Evolutionary conservation across 1,139 yeast species (phyloP).

Genomic region (Debaryomyces coudertii): DNA sequence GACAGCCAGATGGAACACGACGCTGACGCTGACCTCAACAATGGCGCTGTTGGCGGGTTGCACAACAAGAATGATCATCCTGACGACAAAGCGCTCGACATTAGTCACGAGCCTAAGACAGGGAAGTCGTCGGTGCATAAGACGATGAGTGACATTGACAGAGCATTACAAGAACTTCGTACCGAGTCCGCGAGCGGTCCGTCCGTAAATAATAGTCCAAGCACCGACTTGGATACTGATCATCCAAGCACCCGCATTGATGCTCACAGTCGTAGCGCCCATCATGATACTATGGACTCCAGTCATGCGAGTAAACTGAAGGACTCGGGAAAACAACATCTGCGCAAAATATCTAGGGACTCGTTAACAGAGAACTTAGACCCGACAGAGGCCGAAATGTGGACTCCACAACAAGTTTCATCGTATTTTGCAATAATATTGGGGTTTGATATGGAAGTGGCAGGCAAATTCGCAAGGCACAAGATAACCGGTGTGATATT

Average conservation of each 20-base stretch:
- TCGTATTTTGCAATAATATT: slow-evolving; percentile 66
- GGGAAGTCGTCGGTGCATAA: slow-evolving; percentile 39
- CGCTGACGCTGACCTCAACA: background rate
- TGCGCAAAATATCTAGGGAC: slow-evolving; percentile 20
- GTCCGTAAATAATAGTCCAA: background rate
- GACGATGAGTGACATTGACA: slow-evolving; percentile 81
- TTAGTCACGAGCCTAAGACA: background rate
- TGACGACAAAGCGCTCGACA: background rate
- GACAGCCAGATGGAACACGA: background rate
- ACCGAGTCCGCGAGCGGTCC: slow-evolving; percentile 24
- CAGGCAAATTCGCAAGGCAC: slow-evolving; percentile 82
- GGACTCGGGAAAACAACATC: slow-evolving; percentile 13
- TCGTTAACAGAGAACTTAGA: slow-evolving; percentile 43
- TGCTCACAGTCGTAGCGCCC: background rate
- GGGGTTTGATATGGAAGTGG: slow-evolving; percentile 74
- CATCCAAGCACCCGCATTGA: background rate
- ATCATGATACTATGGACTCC: background rate
- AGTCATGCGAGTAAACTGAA: background rate
- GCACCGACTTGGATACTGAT: background rate
- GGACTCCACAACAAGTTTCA: slow-evolving; percentile 89
- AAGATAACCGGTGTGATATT: slow-evolving; percentile 86
- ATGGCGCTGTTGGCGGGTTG: background rate
- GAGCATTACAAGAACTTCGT: slow-evolving; percentile 74
- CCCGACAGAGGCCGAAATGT: slow-evolving; percentile 56
- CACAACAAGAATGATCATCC: background rate